Evolutionary conservation across 148 eudicot species (phyloP).

Genomic region (Pharnaceum exiguum): DNA sequence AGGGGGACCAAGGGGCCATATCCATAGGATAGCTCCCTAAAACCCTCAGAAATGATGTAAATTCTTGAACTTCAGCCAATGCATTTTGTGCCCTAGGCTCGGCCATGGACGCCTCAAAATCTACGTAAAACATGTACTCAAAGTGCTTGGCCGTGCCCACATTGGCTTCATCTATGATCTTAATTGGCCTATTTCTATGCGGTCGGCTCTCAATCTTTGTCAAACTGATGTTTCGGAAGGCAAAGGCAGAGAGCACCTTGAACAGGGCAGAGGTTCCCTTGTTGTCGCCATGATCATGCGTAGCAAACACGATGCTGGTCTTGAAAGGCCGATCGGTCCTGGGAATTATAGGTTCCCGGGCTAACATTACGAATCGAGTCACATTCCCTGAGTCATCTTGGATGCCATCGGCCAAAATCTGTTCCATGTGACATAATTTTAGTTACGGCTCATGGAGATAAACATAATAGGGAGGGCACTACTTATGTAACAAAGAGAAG

Average conservation of each 20-base stretch:
- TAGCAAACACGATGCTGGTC: conserved; percentile 93
- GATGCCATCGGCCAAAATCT: conserved; percentile 72
- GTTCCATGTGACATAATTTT: neutral
- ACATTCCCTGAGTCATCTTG: conserved; percentile 87
- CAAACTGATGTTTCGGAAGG: conserved; percentile 79
- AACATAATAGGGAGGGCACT: too few species aligned
- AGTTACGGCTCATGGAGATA: too few species aligned
- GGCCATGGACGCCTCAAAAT: conserved; percentile 95
- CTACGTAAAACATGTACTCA: conserved; percentile 96
- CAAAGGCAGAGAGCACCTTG: conserved; percentile 96
- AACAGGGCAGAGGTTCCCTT: conserved; percentile 85
- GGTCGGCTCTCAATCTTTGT: conserved; percentile 97
- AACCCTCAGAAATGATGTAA: conserved; percentile 86
- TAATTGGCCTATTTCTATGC: conserved; percentile 72
- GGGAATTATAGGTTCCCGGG: conserved; percentile 91
- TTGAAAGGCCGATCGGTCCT: conserved; percentile 86
- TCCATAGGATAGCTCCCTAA: conserved; percentile 98
- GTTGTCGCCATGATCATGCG: conserved; percentile 40
- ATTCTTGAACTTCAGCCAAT: conserved; percentile 90
- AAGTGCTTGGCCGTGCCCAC: conserved; percentile 93
- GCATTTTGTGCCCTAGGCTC: conserved; percentile 92
- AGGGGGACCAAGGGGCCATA: conserved; percentile 84
- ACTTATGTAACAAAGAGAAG: too few species aligned
- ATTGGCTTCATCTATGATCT: conserved; percentile 74
- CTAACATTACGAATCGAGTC: conserved; percentile 91